Conservation (phyloP, 345 rosid species). For the Citrus australasica region DNA sequence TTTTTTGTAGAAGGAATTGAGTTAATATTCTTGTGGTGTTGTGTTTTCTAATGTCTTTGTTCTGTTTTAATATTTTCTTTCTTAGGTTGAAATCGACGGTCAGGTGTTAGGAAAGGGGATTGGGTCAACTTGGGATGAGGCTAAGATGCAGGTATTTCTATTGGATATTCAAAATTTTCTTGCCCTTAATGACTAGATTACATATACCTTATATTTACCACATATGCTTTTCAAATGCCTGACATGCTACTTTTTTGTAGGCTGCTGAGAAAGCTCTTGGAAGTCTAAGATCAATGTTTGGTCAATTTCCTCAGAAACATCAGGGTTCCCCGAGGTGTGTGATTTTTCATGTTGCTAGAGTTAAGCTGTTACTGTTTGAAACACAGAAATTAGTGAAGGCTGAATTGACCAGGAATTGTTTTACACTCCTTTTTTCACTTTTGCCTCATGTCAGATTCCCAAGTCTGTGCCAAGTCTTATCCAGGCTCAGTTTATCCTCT, state of each 20-base stretch:
- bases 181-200: background rate
- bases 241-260: slow-evolving; percentile 30
- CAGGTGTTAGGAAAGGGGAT: slow-evolving; percentile 79
- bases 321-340: slow-evolving; percentile 82
- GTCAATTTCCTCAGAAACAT: slow-evolving; percentile 63
- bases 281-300: slow-evolving; percentile 56
- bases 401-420: background rate
- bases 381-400: background rate
- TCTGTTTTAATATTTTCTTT: slow-evolving; percentile 13
- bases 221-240: slow-evolving; percentile 8
- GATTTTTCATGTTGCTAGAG: slow-evolving; percentile 9
- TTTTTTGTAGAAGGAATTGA: slow-evolving; percentile 1
- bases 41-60: slow-evolving; percentile 5
- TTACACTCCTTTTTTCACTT: background rate
- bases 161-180: slow-evolving; percentile 4
- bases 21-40: background rate
- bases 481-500: background rate
- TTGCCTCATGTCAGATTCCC: background rate
- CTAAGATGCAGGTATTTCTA: slow-evolving; percentile 68
- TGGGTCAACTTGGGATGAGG: slow-evolving; percentile 94
- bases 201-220: background rate
- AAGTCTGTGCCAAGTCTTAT: background rate
- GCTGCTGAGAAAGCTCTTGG: slow-evolving; percentile 93
- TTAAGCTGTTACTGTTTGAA: background rate
- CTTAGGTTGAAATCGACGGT: slow-evolving; percentile 93